Conservation (phyloP, 2,329 filamentous ascomycete genomes). For the Pleurostoma richardsiae region DNA sequence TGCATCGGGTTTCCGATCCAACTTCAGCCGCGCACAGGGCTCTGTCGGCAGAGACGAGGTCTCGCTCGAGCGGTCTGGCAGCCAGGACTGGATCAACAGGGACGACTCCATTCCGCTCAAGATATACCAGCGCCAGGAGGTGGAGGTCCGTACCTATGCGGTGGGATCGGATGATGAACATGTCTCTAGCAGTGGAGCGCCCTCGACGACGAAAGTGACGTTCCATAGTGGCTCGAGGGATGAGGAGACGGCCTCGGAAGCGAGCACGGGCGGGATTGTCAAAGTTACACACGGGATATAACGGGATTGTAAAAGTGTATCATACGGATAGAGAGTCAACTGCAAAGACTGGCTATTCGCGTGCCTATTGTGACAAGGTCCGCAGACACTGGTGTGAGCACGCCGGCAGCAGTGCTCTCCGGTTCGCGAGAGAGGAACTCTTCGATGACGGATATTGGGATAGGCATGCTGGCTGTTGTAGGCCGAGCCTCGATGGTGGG, state of each 20-base stretch:
- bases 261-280: neutral
- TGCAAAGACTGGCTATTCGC: no score
- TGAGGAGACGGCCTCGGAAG: neutral
- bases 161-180: neutral
- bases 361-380: no score
- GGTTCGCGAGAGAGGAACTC: no score
- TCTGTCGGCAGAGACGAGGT: slow-evolving; percentile 11
- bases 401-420: no score
- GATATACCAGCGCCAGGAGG: slow-evolving; percentile 13
- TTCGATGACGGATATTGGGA: no score
- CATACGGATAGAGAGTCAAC: no score
- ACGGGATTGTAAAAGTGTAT: neutral
- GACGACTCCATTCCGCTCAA: slow-evolving; percentile 15
- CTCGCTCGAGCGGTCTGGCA: slow-evolving; percentile 20
- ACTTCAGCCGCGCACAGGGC: slow-evolving; percentile 14
- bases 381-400: no score
- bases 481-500: no score
- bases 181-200: neutral
- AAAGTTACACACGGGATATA: neutral
- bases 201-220: neutral
- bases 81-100: slow-evolving; percentile 30
- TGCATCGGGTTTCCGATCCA: slow-evolving; percentile 15
- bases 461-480: no score
- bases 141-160: neutral
- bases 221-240: neutral